Base-by-base conservation (phyloP, 179 eudicot genomes). In the Beta corolliflora region DNA sequence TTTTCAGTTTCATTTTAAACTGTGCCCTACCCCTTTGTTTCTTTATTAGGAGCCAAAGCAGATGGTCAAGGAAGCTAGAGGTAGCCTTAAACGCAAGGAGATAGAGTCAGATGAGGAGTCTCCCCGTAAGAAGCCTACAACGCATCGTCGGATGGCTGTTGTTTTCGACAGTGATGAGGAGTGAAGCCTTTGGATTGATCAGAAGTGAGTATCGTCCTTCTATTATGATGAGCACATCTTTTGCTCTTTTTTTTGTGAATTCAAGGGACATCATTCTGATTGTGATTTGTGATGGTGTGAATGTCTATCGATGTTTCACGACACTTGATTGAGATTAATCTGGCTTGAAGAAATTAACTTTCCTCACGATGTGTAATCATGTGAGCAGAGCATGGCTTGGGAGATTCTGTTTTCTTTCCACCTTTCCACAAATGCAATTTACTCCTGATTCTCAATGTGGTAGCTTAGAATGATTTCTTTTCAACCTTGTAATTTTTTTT, bases 41-140 rank as follows among this genome's bases (percentile, higher is more conserved):
- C 45, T n/a, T 59, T 56, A 73, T 23, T 85, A 94, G 98, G 97
- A 87, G 83, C 94, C 94, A 59, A 87, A 83, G 87, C 95, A 83
- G 75, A 85, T 77, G 74, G 85, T 69, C 19, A 91, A 86, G 88
- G 93, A 83, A 56, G 86, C 91, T 2, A 84, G 90, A 83, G 80
- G 92, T 61, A 88, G 91, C 79, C 89, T 85, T 84, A 96, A 94
- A 85, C 92, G 97, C 52, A 94, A 93, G 83, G 98, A 81, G 81
- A 89, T 94, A 7, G 97, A 94, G 56, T 96, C 98, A 29, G 99
- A 96, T 76, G 97, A 92, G 85, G 99, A 96, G n/a, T 91, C 96
- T 83, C 93, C 97, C 64, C 96, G 87, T 46, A 88, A 89, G 82
- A 96, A 94, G 82, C 78, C 89, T 23, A 52, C 95, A 59, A 5